Evolutionary conservation across 2,329 filamentous ascomycete genomes (phyloP).

Genomic region (Hypoxylon sp.): DNA sequence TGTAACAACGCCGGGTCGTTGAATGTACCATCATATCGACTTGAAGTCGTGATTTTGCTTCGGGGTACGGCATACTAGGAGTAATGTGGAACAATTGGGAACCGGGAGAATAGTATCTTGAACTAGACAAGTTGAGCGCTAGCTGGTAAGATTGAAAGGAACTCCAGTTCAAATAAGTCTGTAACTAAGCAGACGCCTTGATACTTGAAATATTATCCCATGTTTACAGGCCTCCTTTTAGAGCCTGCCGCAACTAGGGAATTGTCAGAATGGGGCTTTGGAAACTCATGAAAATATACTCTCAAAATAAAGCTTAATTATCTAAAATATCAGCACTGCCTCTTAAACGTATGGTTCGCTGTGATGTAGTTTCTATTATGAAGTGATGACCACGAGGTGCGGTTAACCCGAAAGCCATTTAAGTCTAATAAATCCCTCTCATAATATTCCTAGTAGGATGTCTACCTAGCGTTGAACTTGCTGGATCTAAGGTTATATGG

Average conservation of each 20-base stretch:
- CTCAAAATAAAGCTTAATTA: background rate
- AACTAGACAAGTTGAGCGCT: background rate
- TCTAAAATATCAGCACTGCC: background rate
- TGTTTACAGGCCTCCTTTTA: background rate
- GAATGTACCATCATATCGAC: background rate
- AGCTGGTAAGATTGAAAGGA: background rate
- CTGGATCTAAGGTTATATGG: background rate
- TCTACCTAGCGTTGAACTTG: background rate
- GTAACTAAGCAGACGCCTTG: background rate
- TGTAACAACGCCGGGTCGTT: conserved; percentile 13
- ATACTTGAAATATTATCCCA: background rate
- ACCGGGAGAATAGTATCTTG: background rate
- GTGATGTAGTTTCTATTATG: background rate
- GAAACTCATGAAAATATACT: background rate
- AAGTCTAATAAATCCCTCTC: background rate
- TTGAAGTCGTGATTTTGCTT: background rate
- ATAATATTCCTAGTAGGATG: background rate
- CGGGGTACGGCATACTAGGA: background rate
- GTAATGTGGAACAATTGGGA: background rate
- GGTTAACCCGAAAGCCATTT: background rate
- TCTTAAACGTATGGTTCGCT: background rate
- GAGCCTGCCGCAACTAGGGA: background rate
- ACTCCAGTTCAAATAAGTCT: background rate
- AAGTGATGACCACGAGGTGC: background rate
- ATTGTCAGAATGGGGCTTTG: background rate